phyloP scores from a whole-genome alignment of 2,329 filamentous ascomycete species.

The Scedosporium boydii region DNA sequence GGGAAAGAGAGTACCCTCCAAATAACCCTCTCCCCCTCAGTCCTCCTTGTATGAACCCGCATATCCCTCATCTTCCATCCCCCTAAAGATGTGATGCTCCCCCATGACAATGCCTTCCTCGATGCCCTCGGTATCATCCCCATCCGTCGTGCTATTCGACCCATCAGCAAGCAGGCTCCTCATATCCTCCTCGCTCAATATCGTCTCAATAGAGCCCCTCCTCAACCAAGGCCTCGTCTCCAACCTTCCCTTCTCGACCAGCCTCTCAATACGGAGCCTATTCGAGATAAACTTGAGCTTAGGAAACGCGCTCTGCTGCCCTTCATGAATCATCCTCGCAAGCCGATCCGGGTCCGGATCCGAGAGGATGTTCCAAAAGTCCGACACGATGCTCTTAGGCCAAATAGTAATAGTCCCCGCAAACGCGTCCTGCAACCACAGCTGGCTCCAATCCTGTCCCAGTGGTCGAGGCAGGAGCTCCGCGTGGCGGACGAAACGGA shows the following conservation, averaged over 20 bases:
- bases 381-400: constrained; percentile 69
- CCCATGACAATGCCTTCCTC: constrained; percentile 23
- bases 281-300: constrained; percentile 89
- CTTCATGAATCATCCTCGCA: constrained; percentile 81
- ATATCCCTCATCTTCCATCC: constrained; percentile 17
- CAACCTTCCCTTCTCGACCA: constrained; percentile 49
- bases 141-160: constrained; percentile 9
- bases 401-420: constrained; percentile 93
- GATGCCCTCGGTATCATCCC: constrained; percentile 14
- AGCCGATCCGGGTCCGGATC: constrained; percentile 70
- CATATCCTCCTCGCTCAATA: constrained; percentile 52
- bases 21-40: not conserved
- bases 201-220: constrained; percentile 47
- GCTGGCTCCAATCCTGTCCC: constrained; percentile 92
- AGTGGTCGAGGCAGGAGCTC: constrained; percentile 84
- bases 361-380: constrained; percentile 78
- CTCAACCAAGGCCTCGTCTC: constrained; percentile 40
- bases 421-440: constrained; percentile 85
- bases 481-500: constrained; percentile 85
- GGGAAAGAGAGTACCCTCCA: not conserved
- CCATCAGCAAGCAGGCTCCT: constrained; percentile 34
- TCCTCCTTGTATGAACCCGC: not conserved
- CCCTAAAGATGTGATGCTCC: constrained; percentile 10
- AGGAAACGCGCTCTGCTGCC: constrained; percentile 81
- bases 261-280: constrained; percentile 69